Percentiles rank a stretch among this genome's conserved stretches.
Evolutionary conservation across 2,329 filamentous ascomycete genomes (phyloP).

Genomic region (Nemania diffusa): DNA sequence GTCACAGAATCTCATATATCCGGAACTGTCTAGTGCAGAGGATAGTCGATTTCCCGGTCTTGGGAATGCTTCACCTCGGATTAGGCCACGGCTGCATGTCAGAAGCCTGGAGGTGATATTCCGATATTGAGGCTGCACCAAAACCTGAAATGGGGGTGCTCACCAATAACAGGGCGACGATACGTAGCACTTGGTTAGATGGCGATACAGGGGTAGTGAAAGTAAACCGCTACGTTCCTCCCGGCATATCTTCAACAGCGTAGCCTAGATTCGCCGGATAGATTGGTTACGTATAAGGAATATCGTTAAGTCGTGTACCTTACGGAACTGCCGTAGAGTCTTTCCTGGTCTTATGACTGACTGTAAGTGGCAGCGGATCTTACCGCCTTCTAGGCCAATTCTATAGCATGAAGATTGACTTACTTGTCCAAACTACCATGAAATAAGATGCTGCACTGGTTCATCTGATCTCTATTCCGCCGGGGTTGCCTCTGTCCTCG

Average conservation of each 20-base stretch:
- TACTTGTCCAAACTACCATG: conserved; percentile 10
- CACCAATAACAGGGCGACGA: conserved; percentile 22
- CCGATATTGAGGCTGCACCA: conserved; percentile 26
- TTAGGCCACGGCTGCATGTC: conserved; percentile 17
- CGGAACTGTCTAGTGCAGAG: background rate
- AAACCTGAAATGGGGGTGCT: conserved; percentile 20
- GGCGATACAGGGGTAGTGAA: conserved; percentile 18
- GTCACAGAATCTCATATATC: conserved; percentile 27
- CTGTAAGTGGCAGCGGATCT: conserved; percentile 4
- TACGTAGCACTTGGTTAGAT: conserved; percentile 10
- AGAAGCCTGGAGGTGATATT: conserved; percentile 22
- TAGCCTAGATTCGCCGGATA: conserved; percentile 8
- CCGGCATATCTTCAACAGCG: conserved; percentile 22
- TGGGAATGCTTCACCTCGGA: conserved; percentile 29
- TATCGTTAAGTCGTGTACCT: background rate
- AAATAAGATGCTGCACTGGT: background rate
- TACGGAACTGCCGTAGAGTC: conserved; percentile 11
- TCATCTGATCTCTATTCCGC: conserved; percentile 7
- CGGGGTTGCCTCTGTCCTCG: background rate
- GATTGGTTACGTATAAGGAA: background rate
- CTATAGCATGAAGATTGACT: conserved; percentile 5
- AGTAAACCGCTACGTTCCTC: conserved; percentile 19
- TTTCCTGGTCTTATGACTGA: background rate
- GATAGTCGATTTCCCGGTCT: conserved; percentile 27
- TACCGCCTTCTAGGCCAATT: background rate